phyloP scores from a whole-genome alignment of 1,139 yeast species.

The Taphrina betulina region DNA sequence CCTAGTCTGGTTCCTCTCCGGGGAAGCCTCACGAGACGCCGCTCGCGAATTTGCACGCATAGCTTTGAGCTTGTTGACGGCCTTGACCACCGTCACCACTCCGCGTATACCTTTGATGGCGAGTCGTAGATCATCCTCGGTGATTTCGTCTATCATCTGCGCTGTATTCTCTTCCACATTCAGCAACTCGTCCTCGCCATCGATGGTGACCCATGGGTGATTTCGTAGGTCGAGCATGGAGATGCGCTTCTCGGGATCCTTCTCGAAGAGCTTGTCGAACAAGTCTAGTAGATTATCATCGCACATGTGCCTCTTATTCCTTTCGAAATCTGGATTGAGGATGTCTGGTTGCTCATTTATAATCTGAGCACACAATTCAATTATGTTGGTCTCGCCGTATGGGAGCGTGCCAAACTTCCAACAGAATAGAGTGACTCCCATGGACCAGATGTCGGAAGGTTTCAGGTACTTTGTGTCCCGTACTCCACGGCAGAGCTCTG shows the following conservation, averaged over 20 bases:
- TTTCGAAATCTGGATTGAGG: slow-evolving; percentile 37
- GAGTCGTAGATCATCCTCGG: slow-evolving; percentile 46
- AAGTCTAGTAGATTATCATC: slow-evolving; percentile 41
- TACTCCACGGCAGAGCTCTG: slow-evolving; percentile 50
- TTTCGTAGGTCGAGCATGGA: slow-evolving; percentile 54
- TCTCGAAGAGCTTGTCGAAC: slow-evolving; percentile 46
- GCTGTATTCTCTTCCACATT: slow-evolving; percentile 47
- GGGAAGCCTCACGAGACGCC: slow-evolving; percentile 21
- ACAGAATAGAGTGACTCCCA: slow-evolving; percentile 62
- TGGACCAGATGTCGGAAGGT: slow-evolving; percentile 75
- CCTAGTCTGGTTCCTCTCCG: not conserved
- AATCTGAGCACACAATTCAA: slow-evolving; percentile 52
- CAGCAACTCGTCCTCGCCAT: slow-evolving; percentile 46
- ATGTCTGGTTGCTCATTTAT: slow-evolving; percentile 39
- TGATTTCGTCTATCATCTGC: slow-evolving; percentile 43
- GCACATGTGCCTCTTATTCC: slow-evolving; percentile 41
- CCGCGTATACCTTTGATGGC: slow-evolving; percentile 44
- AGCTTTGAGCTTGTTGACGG: slow-evolving; percentile 34
- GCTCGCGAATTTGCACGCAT: slow-evolving; percentile 21
- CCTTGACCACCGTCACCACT: slow-evolving; percentile 37
- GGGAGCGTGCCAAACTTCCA: slow-evolving; percentile 47
- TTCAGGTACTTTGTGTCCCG: slow-evolving; percentile 57
- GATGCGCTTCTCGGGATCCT: slow-evolving; percentile 57
- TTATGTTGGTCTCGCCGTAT: slow-evolving; percentile 47
- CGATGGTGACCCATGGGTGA: slow-evolving; percentile 59